phyloP scores from a whole-genome alignment of 306 rosid species.

The Prunus armeniaca region DNA sequence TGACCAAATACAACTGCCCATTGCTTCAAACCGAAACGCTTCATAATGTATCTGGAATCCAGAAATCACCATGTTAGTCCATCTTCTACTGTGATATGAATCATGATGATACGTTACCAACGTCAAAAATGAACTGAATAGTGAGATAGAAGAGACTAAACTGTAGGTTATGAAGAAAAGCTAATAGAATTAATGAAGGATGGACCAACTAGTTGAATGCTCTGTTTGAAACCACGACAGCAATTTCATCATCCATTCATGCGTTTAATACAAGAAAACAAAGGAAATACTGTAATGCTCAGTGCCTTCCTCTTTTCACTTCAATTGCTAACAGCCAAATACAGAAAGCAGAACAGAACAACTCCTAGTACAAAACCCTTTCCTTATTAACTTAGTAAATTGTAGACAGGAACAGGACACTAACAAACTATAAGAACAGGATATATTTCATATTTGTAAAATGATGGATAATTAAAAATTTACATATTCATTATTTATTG shows the following conservation, averaged over 20 bases:
- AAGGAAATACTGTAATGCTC: background rate
- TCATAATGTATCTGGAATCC: slow-evolving; percentile 65
- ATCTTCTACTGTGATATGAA: background rate
- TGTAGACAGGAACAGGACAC: background rate
- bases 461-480: background rate
- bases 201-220: background rate
- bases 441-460: background rate
- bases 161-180: background rate
- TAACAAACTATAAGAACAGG: background rate
- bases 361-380: background rate
- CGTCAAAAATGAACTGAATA: background rate
- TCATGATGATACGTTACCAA: background rate
- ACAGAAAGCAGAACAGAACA: background rate
- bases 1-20: slow-evolving; percentile 46
- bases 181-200: background rate
- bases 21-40: slow-evolving; percentile 49
- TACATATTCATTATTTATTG: background rate
- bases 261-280: background rate
- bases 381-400: background rate
- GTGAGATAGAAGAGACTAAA: background rate
- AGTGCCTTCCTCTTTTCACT: background rate
- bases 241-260: background rate
- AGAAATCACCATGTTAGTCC: slow-evolving; percentile 21
- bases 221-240: background rate
- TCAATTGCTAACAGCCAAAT: background rate